Base-by-base conservation (phyloP, 441 rosid genomes). In the Biscutella laevigata region DNA sequence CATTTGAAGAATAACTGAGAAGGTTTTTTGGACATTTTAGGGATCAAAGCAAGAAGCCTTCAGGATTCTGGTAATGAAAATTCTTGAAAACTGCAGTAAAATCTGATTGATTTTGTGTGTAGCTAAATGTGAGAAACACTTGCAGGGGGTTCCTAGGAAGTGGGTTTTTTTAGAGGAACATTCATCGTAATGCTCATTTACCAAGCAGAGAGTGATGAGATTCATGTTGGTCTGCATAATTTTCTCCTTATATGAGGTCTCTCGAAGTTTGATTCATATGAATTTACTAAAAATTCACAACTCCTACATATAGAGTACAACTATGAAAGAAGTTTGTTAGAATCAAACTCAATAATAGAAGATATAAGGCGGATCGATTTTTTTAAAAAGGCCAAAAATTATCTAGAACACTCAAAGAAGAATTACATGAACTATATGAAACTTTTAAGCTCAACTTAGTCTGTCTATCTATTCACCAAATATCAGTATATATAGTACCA, bases 51-150 rank as follows among this genome's bases (percentile, higher is more conserved):
- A 84, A 83, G 77, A 80, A 65, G 62, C 67, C 78, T 10, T 69
- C 86, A 2, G 98, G 98, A 59, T 59, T 90, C 49, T 87, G 95
- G 98, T 87, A 75, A 74, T 67, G 44, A 50, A 62, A 17, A 17
- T 17, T 1, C 20, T 17, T 17, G 20, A 17, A 17, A 17, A 17
- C 3, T 17, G 20, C 20, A 17, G 20, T 17, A 3, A 17, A 17
- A 17, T 17, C 3, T 17, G 20, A 17, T 17, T 17, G 20, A 17
- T 17, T 17, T 17, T 17, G 0, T 52, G 34, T 34, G 40, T 7
- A 49, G 40, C 57, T 60, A 30, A 47, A n/a, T 21, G 24, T 48
- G 6, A 19, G 9, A 6, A 17, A 32, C 20, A 17, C 49, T 41
- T 72, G 65, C 50, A 88, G 96, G 96, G 83, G 75, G 33, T 84